Base-by-base conservation (phyloP, 192 early-diverging fungal species). In the Funneliformis geosporum region DNA sequence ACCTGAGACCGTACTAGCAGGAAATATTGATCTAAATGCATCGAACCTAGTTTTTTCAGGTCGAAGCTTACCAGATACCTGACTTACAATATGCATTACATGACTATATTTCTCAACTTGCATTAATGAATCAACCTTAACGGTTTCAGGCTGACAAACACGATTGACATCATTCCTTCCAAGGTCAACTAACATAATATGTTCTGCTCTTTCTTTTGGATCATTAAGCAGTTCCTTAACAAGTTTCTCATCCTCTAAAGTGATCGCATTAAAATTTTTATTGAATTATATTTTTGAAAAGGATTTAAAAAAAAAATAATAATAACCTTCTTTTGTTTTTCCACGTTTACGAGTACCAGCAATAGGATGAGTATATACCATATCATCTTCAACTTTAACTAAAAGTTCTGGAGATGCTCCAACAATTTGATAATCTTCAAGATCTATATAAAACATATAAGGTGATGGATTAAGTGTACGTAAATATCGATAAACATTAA, bases 71-170 rank as follows among this genome's bases (percentile, higher is more conserved):
- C 98, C 98, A 16, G 93, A 94, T 1, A 99, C 95, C 81, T 98
- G 93, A 80, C 91, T 93, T n/a, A 99, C 98, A 86, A 99, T 99
- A 82, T 99, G 98, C 97, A 99, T 99, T 44, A 99, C 98, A 82
- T 99, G 97, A 42, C 93, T 93, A 82, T 98, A 99, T 28, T 91
- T 87, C 83, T 99, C 98, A 80, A 99, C 92, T 66, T 96, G 91
- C 98, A 99, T 99, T 77, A 99, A 86, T 76, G 94, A 96, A 80
- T 98, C 95, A 14, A 98, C 96, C 78, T 89, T 94, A 80, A 98
- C 97, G 55, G 96, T 92, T 71, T 90, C 88, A 6, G 98, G 97
- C 80, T 93, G 85, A 85, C 98, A 99, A 72, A 99, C 90, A 76
- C 97, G 94, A 86, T 99, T 98, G 8, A 97, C 92, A 83, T 99